Conservation (phyloP, 139 green algal species). For the Marvania coccoides region DNA sequence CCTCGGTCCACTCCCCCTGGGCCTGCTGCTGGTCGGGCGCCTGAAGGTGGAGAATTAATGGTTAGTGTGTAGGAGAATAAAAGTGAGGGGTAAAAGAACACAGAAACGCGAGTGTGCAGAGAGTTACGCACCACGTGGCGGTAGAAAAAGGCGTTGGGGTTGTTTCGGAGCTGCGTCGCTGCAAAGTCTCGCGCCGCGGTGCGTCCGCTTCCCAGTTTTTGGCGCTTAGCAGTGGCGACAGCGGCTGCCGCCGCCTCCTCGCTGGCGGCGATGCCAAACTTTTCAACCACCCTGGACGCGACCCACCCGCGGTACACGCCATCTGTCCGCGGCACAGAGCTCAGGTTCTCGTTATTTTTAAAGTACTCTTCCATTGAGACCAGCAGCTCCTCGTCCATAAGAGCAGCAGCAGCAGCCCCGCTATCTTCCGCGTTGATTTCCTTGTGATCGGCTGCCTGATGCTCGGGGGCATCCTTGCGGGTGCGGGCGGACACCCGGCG, state of each 20-base stretch:
- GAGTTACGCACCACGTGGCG: too few species aligned
- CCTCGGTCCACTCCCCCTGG: constrained; percentile 50
- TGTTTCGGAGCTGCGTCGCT: constrained; percentile 51
- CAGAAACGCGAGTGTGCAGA: too few species aligned
- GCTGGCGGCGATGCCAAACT: constrained; percentile 25
- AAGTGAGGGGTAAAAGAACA: too few species aligned
- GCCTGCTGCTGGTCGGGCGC: constrained; percentile 35
- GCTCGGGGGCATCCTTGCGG: not conserved
- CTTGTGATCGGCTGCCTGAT: not conserved
- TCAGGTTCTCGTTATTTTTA: constrained; percentile 11
- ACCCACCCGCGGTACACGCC: constrained; percentile 30
- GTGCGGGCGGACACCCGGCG: not conserved
- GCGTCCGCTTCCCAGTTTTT: constrained; percentile 36
- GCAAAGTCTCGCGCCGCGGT: constrained; percentile 44
- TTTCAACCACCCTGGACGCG: constrained; percentile 2
- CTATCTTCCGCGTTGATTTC: not conserved
- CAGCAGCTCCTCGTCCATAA: constrained; percentile 10
- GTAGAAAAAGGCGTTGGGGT: constrained; percentile 78
- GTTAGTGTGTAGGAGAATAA: too few species aligned
- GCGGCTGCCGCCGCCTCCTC: not conserved
- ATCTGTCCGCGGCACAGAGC: constrained; percentile 10
- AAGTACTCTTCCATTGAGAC: constrained; percentile 41
- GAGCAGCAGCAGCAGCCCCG: not conserved
- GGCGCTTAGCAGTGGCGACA: not conserved
- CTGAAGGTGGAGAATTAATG: too few species aligned